Base-by-base conservation (phyloP, 371 early-diverging fungal genomes). In the Apophysomyces trapeziformis region DNA sequence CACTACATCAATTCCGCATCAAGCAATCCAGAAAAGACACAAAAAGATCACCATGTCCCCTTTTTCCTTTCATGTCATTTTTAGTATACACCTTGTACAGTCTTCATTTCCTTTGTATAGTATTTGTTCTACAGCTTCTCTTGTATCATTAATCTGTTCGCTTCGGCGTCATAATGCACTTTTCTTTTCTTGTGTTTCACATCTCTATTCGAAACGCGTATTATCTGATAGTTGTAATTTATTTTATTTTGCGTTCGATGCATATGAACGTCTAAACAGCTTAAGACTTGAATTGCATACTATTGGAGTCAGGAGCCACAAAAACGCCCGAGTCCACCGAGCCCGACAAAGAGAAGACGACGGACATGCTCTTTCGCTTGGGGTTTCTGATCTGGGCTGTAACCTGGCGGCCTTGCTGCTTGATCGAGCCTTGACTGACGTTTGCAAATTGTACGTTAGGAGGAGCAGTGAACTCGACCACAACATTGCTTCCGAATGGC, bases 361-460 rank as follows among this genome's bases (percentile, higher is more conserved):
- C 18, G 5, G 72, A 18, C 75, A 78, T 78, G 56, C 72, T 64
- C 57, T 65, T 62, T n/a, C 71, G 68, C 13, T 66, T 63, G 1
- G 62, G 62, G 32, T 73, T 74, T 26, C 67, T 61, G 54, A 74
- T 60, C 38, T 69, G 67, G 46, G 76, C 57, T 16, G 70, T 67
- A 18, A 75, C 80, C 0, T 32, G 66, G 37, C 38, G 65, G 56
- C 75, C 80, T 14, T 60, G 63, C 66, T 81, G 75, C 58, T 74
- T 38, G 56, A 75, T 58, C 26, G 67, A 46, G 13, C 81, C 81
- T 14, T 44, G 26, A 13, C 63, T 47, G 9, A 66, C 70, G 5
- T 38, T n/a, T 2, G 60, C 60, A 54, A 76, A 61, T 16, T 64
- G 68, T 16, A 79, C 59, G 43, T 72, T 65, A 8, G 63, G 44